phyloP scores from a whole-genome alignment of 164 flowering plant genomes.

The Warburgia ugandensis region DNA sequence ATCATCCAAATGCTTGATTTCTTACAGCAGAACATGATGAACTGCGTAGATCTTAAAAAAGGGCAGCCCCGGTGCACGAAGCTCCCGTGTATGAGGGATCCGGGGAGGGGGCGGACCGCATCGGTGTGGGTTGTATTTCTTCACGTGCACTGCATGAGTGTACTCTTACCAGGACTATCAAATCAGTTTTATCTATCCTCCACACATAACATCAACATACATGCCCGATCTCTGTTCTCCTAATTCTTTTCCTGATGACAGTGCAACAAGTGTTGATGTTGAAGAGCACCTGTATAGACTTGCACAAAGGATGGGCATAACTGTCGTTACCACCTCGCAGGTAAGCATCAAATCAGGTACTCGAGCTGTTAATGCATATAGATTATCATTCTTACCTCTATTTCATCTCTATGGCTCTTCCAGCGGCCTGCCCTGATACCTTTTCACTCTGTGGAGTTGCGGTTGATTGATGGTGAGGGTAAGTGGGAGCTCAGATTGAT shows the following conservation, averaged over 20 bases:
- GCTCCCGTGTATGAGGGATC: too few relatives aligned
- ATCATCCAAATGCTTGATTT: too few relatives aligned
- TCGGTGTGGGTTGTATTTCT: too few relatives aligned
- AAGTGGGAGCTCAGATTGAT: conserved; percentile 85
- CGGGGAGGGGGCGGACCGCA: too few relatives aligned
- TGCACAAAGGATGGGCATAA: conserved; percentile 75
- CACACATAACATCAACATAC: too few relatives aligned
- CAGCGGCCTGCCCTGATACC: conserved; percentile 99
- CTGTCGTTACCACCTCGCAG: conserved; percentile 90
- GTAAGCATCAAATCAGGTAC: conserved; percentile 35
- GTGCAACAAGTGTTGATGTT: conserved; percentile 98
- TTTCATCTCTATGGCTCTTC: neutral
- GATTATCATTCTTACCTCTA: conserved; percentile 3
- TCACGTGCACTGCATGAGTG: too few relatives aligned
- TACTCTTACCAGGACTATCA: too few relatives aligned
- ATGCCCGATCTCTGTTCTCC: neutral
- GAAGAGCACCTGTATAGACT: conserved; percentile 92
- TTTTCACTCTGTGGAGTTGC: conserved; percentile 75
- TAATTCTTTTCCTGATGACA: conserved; percentile 19
- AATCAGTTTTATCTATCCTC: too few relatives aligned
- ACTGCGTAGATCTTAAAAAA: too few relatives aligned
- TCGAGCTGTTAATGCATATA: neutral
- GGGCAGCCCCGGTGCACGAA: too few relatives aligned
- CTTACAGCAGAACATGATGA: too few relatives aligned
- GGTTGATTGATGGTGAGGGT: conserved; percentile 94